Conservation (phyloP, 345 rosid genomes). For the Murraya paniculata region DNA sequence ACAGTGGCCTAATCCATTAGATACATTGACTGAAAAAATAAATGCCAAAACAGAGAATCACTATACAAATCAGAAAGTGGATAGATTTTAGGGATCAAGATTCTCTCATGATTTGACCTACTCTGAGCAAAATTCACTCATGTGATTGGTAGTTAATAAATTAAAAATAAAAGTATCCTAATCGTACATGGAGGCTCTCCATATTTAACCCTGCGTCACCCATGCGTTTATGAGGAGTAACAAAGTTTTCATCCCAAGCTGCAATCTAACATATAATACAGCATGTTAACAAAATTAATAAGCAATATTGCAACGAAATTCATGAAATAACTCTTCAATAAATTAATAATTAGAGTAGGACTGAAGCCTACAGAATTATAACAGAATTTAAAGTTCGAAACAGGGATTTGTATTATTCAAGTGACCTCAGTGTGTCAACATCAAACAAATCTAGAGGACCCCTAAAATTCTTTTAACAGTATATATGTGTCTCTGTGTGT, state of each 20-base stretch:
- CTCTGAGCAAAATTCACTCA: too few relatives aligned
- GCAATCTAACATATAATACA: slow-evolving; percentile 57
- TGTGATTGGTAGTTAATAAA: too few relatives aligned
- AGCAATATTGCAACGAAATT: not conserved
- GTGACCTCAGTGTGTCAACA: not conserved
- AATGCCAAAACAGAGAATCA: not conserved
- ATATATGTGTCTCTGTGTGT: too few relatives aligned
- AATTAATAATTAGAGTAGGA: not conserved
- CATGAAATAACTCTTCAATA: not conserved
- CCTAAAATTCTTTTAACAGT: not conserved
- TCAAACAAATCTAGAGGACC: not conserved
- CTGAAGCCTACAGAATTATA: not conserved
- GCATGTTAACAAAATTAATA: not conserved
- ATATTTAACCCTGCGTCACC: slow-evolving; percentile 65
- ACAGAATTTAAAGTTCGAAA: not conserved
- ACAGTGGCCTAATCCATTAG: not conserved
- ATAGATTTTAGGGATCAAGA: not conserved
- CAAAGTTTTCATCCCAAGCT: slow-evolving; percentile 99
- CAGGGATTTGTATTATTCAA: not conserved
- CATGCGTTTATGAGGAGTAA: slow-evolving; percentile 92
- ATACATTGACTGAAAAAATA: not conserved
- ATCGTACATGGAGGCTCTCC: slow-evolving; percentile 45
- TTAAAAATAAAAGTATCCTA: too few relatives aligned
- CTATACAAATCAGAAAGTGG: slow-evolving; percentile 1
- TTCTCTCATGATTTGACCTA: too few relatives aligned